phyloP scores from a whole-genome alignment of 108 stramenopile species.

The Pseudonitzschia pungens region DNA sequence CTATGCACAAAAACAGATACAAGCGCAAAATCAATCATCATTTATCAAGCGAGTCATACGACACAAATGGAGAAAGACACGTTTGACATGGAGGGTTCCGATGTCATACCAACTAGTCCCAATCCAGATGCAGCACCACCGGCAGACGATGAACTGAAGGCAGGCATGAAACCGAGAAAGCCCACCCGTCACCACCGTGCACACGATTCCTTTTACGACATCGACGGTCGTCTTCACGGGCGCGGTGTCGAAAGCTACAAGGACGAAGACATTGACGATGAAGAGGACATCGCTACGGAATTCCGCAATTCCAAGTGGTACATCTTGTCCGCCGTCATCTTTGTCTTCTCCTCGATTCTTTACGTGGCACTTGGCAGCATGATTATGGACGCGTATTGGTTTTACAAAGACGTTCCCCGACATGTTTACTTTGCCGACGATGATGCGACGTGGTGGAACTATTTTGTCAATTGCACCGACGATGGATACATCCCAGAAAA shows the following conservation, averaged over 20 bases:
- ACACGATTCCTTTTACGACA: background rate
- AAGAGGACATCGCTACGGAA: background rate
- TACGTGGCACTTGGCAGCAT: constrained; percentile 3
- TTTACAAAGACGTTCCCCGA: constrained; percentile 16
- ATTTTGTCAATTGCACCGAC: constrained; percentile 8
- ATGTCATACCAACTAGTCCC: no score
- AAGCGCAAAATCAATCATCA: no score
- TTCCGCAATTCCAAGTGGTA: constrained; percentile 7
- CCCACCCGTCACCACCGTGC: constrained; percentile 8
- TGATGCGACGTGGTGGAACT: constrained; percentile 16
- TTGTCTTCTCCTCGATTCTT: constrained; percentile 2
- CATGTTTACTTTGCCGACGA: background rate
- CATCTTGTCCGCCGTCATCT: background rate
- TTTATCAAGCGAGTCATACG: no score
- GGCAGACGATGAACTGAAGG: no score
- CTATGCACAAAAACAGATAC: no score
- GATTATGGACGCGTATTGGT: constrained; percentile 5
- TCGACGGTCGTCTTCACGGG: background rate
- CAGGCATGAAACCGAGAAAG: constrained; percentile 17
- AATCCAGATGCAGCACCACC: no score
- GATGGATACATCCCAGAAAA: background rate
- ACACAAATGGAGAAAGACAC: no score
- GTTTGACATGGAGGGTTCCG: no score
- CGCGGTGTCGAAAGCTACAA: background rate
- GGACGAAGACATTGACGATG: background rate